phyloP scores from a whole-genome alignment of 768 basidiomycete species.

The Leccinum rimulosum region DNA sequence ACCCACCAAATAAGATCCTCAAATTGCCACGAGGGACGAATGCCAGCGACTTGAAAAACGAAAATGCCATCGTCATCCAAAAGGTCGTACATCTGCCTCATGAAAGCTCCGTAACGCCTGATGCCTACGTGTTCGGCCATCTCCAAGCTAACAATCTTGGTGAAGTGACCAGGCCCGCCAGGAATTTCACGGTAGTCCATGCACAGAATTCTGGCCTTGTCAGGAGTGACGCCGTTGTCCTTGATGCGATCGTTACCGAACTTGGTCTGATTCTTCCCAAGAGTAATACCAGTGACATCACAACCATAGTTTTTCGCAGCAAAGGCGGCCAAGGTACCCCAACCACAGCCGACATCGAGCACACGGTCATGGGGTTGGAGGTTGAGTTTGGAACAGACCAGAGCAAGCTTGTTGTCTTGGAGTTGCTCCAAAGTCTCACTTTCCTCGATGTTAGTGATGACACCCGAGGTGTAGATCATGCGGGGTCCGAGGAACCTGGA shows the following conservation, averaged over 20 bases:
- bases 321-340: conserved; percentile 94
- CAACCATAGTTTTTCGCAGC: conserved; percentile 98
- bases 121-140: conserved; percentile 99
- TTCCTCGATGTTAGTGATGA: conserved; percentile 66
- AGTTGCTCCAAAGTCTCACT: conserved; percentile 88
- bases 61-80: conserved; percentile 93
- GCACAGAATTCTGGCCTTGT: conserved; percentile 87
- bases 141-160: conserved; percentile 94
- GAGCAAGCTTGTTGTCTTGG: conserved; percentile 96
- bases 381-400: conserved; percentile 93
- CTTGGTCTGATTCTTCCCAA: conserved; percentile 85
- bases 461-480: conserved; percentile 97
- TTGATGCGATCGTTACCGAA: conserved; percentile 90
- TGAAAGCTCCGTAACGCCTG: conserved; percentile 85
- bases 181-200: conserved; percentile 92
- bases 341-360: conserved; percentile 89
- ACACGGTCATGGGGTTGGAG: conserved; percentile 83
- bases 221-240: conserved; percentile 67
- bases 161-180: conserved; percentile 67
- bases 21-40: conserved; percentile 95
- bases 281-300: conserved; percentile 94
- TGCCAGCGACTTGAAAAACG: conserved; percentile 96
- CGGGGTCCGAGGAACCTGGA: conserved; percentile 87
- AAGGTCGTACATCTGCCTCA: conserved; percentile 88
- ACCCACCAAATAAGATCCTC: conserved; percentile 93